Percentiles rank a stretch among this genome's conserved stretches.
phyloP scores from a whole-genome alignment of 2,329 filamentous ascomycete genomes.

The Graphilbum fragrans region DNA sequence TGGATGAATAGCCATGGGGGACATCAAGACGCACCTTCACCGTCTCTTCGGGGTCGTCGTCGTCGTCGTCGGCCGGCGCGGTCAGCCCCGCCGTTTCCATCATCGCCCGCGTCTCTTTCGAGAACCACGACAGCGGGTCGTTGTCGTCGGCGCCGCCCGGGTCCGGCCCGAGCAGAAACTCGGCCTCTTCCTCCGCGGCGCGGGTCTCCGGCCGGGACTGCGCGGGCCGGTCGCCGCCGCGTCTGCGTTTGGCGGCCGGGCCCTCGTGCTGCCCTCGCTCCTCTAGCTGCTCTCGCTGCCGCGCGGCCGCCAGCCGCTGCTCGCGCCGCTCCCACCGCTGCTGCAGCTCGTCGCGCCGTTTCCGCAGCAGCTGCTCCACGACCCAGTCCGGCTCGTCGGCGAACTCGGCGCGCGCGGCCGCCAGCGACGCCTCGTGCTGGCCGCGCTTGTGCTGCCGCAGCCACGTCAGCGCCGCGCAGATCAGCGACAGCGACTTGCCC shows the following conservation, averaged over 20 bases:
- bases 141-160: conserved; percentile 15
- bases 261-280: conserved; percentile 34
- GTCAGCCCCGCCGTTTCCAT: conserved; percentile 53
- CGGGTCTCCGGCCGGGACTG: background rate
- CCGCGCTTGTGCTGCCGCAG: conserved; percentile 66
- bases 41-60: conserved; percentile 40
- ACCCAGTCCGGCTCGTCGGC: conserved; percentile 78
- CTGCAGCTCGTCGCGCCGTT: conserved; percentile 54
- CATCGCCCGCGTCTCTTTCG: conserved; percentile 62
- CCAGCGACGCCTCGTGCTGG: conserved; percentile 40
- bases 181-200: conserved; percentile 40
- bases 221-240: conserved; percentile 21
- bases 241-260: conserved; percentile 29
- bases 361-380: conserved; percentile 58
- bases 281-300: conserved; percentile 1
- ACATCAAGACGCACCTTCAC: conserved; percentile 44
- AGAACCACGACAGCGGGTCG: conserved; percentile 42
- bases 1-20: too few relatives aligned
- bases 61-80: conserved; percentile 27
- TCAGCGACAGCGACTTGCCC: conserved; percentile 84
- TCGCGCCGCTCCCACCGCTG: conserved; percentile 62
- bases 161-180: conserved; percentile 54
- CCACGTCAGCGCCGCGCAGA: conserved; percentile 84
- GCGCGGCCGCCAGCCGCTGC: conserved; percentile 39
- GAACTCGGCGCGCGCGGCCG: conserved; percentile 27